A percentile compares a stretch with the other conserved stretches of the same genome.
Conservation (phyloP, 805 yeast species). For the Sungouiella thailandica region DNA sequence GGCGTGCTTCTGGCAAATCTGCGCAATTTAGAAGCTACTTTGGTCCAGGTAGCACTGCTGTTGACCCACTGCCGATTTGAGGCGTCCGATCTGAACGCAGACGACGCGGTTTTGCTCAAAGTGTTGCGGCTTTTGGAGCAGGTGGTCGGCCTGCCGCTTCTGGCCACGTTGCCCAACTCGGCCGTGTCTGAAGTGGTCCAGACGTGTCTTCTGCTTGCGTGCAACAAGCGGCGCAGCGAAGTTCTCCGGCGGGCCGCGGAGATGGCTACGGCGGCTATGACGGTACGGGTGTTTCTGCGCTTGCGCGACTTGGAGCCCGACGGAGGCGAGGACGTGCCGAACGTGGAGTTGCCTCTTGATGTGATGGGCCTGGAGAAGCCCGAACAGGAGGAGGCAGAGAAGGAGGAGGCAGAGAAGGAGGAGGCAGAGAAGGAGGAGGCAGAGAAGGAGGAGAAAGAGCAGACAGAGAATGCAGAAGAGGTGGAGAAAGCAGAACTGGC, state of each 20-base stretch:
- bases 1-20: conserved; percentile 56
- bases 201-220: conserved; percentile 86
- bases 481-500: too few relatives aligned
- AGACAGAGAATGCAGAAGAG: too few relatives aligned
- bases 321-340: conserved; percentile 40
- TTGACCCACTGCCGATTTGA: conserved; percentile 93
- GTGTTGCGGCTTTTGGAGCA: conserved; percentile 70
- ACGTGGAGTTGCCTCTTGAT: conserved; percentile 53
- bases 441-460: too few relatives aligned
- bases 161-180: conserved; percentile 69
- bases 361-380: conserved; percentile 45
- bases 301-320: conserved; percentile 51
- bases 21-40: conserved; percentile 49
- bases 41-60: conserved; percentile 65
- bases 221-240: conserved; percentile 88
- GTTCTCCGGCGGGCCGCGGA: conserved; percentile 87
- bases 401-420: too few relatives aligned
- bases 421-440: too few relatives aligned
- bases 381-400: too few relatives aligned
- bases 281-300: conserved; percentile 61
- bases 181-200: conserved; percentile 84
- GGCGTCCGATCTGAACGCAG: conserved; percentile 87
- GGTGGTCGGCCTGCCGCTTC: conserved; percentile 59
- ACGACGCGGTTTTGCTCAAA: conserved; percentile 83
- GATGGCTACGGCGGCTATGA: conserved; percentile 65